These are phyloP conservation scores for Brasilioporus rufonigricans DNA, from an alignment of 768 basidiomycete genomes.

Conservation along the genomic window DNA sequence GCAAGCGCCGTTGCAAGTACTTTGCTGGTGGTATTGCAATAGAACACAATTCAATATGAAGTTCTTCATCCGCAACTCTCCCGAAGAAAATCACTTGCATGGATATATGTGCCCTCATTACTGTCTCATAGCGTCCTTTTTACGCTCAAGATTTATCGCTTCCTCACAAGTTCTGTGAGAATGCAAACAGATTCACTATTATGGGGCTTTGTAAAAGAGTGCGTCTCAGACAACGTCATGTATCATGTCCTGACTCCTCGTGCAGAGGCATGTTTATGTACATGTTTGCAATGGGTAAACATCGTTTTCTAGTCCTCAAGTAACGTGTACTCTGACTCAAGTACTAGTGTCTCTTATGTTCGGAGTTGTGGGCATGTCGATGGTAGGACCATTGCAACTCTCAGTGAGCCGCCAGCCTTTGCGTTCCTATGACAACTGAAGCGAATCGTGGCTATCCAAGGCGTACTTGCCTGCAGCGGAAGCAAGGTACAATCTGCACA, in stretches of 20 bases:
- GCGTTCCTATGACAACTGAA: background rate
- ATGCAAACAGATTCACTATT: constrained; percentile 8
- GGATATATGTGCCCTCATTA: constrained; percentile 16
- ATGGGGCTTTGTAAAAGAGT: constrained; percentile 21
- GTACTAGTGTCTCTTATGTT: constrained; percentile 1
- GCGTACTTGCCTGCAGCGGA: background rate
- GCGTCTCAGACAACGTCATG: background rate
- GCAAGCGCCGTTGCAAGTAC: background rate
- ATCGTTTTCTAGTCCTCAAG: background rate
- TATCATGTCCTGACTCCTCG: background rate
- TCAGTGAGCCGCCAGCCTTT: background rate
- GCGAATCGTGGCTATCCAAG: background rate
- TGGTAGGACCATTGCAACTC: constrained; percentile 10
- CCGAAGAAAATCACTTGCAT: background rate
- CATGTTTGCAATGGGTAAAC: constrained; percentile 3
- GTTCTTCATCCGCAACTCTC: background rate
- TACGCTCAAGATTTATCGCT: constrained; percentile 10
- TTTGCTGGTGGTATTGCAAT: background rate
- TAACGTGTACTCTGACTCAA: background rate
- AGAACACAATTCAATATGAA: background rate
- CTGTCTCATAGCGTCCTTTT: constrained; percentile 16
- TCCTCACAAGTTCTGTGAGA: constrained; percentile 10
- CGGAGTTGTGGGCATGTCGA: constrained; percentile 3
- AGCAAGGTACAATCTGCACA: background rate
- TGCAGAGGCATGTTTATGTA: constrained; percentile 15